A percentile compares a stretch with the other conserved stretches of the same genome.
These are phyloP conservation scores for Theobroma cacao DNA, from an alignment of 345 rosid genomes.

Conservation along the genomic window DNA sequence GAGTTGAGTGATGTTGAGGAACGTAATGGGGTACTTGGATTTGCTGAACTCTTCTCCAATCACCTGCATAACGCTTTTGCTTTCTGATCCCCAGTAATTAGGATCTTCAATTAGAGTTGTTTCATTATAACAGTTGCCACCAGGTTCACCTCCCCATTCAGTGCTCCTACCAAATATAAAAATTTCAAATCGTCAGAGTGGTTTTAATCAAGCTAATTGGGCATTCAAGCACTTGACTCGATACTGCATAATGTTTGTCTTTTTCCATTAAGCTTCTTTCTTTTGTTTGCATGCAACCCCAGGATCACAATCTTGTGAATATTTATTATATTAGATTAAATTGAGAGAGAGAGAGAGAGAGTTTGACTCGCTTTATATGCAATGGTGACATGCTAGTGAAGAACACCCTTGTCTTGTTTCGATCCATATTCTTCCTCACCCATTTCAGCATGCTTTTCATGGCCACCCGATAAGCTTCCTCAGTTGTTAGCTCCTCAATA, in stretches of 20 bases:
- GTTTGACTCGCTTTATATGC: constrained; percentile 56
- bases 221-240: too few species aligned
- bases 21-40: constrained; percentile 50
- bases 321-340: too few species aligned
- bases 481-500: constrained; percentile 51
- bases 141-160: constrained; percentile 76
- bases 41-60: constrained; percentile 58
- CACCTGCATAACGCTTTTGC: constrained; percentile 68
- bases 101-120: constrained; percentile 52
- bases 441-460: constrained; percentile 75
- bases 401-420: constrained; percentile 66
- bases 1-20: constrained; percentile 81
- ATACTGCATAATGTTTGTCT: too few species aligned
- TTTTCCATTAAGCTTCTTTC: neutral
- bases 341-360: neutral
- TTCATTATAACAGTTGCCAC: constrained; percentile 69
- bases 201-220: neutral
- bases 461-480: constrained; percentile 79
- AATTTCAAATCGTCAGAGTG: neutral
- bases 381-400: constrained; percentile 89
- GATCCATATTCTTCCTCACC: constrained; percentile 76
- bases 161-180: constrained; percentile 44
- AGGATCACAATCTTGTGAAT: neutral
- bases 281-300: neutral
- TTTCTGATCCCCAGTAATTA: constrained; percentile 76